Evolutionary conservation across 805 yeast genomes (phyloP), one percentile per base, ranked within the genome.

Genomic region (Barnettozyma siamensis): DNA sequence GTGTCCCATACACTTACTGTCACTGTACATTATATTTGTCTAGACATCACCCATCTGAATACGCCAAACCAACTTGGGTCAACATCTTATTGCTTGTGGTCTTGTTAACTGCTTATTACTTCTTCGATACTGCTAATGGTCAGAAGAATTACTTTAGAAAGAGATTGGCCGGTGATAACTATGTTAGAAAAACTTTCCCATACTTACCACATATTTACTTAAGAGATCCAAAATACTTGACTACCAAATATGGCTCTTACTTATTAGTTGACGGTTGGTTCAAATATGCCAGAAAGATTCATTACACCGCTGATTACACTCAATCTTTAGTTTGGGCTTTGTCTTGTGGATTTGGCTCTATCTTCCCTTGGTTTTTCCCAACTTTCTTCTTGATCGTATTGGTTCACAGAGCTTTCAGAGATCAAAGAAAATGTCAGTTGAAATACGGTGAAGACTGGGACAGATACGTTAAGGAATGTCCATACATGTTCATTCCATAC

Each of bases 1-100:
- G 99, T 56, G 99, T 93, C 32, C 99, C 99, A 37, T 93, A 81
- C 78, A 91, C 98, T 33, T 93, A 93, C 70, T 88, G 97, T 65
- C 96, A 88, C 60, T 83, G 94, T 63, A 86, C 96, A 10, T 71
- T 93, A 55, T 93, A 67, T 70, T 67, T 93, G 55, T 80, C 80
- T 51, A 79, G 80, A 67, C 96, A 87, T 64, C 74, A 86, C 43
- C 98, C 98, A 35, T 53, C 67, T 16, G 95, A 86, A 60, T 93
- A 93, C 67, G 63, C 72, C 35, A 79, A 91, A 85, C 74, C 91
- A 7, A 63, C 73, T 31, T 44, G 51, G 8, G 87, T 83, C 72
- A 78, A 78, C 63, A 56, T 67, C 16, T 58, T 72, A 29, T 67
- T 88, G 49, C 76, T 77, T 56, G 67, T 69, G 8, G 58, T 76